A percentile compares a stretch with the other conserved stretches of the same genome.
These are phyloP conservation scores for Thamnidium elegans DNA, from an alignment of 192 early-diverging fungal species.

Conservation along the genomic window DNA sequence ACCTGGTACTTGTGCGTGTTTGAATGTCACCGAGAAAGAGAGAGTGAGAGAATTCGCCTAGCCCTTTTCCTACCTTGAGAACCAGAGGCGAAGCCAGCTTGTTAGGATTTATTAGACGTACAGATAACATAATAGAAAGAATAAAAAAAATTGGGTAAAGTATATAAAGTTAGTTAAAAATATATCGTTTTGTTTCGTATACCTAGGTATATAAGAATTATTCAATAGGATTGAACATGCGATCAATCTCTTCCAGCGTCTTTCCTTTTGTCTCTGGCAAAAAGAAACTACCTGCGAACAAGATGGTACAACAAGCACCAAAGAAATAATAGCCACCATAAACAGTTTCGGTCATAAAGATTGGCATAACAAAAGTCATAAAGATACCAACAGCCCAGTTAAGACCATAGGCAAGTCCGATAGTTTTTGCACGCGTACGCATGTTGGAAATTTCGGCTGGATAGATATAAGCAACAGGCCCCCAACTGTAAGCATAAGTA, in stretches of 20 bases:
- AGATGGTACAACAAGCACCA: constrained; percentile 36
- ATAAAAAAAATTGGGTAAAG: constrained; percentile 3
- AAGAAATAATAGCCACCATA: constrained; percentile 40
- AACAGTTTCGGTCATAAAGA: constrained; percentile 37
- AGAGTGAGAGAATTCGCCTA: background rate
- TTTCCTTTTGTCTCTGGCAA: constrained; percentile 82
- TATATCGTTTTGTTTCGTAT: background rate
- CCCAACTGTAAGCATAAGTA: constrained; percentile 36
- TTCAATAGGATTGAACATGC: constrained; percentile 54
- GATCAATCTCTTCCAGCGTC: constrained; percentile 87
- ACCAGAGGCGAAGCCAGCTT: constrained; percentile 5
- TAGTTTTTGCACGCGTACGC: constrained; percentile 35
- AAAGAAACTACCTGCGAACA: constrained; percentile 54
- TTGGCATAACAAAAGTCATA: constrained; percentile 38
- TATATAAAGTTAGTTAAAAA: constrained; percentile 11
- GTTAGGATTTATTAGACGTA: constrained; percentile 12
- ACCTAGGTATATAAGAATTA: background rate
- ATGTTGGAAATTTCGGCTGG: constrained; percentile 36
- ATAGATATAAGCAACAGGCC: constrained; percentile 32
- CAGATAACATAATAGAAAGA: background rate
- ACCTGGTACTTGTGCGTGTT: background rate
- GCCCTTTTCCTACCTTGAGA: too few species aligned
- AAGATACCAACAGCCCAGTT: constrained; percentile 39
- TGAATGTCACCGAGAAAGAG: background rate
- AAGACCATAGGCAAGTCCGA: constrained; percentile 32